Evolutionary conservation across 1,284 basidiomycete genomes (phyloP), one percentile per base, ranked within the genome.

Genomic region (Naganishia sp.): DNA sequence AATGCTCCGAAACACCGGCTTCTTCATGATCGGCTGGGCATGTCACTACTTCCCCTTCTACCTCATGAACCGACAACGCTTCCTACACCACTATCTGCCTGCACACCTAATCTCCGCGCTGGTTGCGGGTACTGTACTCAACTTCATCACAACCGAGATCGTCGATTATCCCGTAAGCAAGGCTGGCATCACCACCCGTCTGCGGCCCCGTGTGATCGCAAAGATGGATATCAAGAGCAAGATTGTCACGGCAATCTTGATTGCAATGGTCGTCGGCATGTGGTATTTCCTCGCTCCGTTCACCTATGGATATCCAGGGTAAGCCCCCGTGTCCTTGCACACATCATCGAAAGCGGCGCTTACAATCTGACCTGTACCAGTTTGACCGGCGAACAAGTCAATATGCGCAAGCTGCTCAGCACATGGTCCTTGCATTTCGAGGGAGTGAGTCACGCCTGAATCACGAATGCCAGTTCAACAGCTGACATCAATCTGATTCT

Each of bases 11-110:
- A 93, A 93, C 63, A 87, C 90, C 25, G 93, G 95, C 43, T 97
- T 98, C 84, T 98, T 99, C 85, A 80, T 94, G 60, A 82, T 93
- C 45, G 87, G 95, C 11, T 99, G 96, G 96, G 88, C 86, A 7
- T 91, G 90, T 70, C 96, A 99, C 80, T 99, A 97, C 82, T 82
- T 92, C 75, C 96, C 96, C 13, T 99, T 99, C 86, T 99, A 91
- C 87, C 84, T 97, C 43, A 97, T 99, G 93, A 89, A 86, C 75
- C 90, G 96, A 63, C 96, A 99, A 77, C 84, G 95, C 42, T 97
- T 97, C 84, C 83, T 99, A 46, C 95, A 99, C 78, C 95, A 99
- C 80, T 99, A 99, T 78, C 87, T 99, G 9, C 95, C 95, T 6
- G 92, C 92, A 0, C 92, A 95, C 77, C 84, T 99, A 48, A 90